Conservation (phyloP, 202 grass and related monocot genomes). For the Alloteropsis angusta region DNA sequence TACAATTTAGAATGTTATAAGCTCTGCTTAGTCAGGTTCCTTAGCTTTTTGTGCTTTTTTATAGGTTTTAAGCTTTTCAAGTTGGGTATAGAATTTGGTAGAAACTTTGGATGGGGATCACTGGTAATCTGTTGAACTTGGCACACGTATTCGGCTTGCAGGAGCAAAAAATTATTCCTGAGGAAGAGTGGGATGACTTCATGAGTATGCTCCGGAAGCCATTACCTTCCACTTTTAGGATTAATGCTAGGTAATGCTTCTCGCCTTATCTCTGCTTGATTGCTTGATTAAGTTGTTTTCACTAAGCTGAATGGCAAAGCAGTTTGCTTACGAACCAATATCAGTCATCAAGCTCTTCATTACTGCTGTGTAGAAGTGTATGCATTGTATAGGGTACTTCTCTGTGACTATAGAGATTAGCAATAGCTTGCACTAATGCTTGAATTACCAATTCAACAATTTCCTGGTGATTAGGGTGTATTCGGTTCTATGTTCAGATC, state of each 20-base stretch:
- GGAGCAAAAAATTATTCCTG: slow-evolving; percentile 65
- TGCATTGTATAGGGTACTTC: neutral
- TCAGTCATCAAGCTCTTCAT: neutral
- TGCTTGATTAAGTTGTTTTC: neutral
- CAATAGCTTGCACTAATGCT: neutral
- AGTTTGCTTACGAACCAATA: neutral
- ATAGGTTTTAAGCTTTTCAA: neutral
- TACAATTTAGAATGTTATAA: neutral
- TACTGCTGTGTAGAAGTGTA: neutral
- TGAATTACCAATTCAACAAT: neutral
- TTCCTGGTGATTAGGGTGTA: neutral
- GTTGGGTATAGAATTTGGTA: neutral
- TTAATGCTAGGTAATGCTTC: slow-evolving; percentile 67
- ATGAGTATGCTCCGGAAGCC: slow-evolving; percentile 66
- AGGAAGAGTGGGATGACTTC: slow-evolving; percentile 79
- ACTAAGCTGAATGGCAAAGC: neutral
- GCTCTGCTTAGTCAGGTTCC: neutral
- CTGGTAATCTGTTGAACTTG: neutral
- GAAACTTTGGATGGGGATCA: neutral
- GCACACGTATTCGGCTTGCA: slow-evolving; percentile 16
- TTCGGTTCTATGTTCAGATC: neutral
- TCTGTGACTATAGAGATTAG: neutral
- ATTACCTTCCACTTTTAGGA: slow-evolving; percentile 82
- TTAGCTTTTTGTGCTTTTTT: neutral
- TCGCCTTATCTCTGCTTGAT: neutral